Base-by-base conservation (phyloP, 164 flowering plant species). In the Cinnamomum micranthum region DNA sequence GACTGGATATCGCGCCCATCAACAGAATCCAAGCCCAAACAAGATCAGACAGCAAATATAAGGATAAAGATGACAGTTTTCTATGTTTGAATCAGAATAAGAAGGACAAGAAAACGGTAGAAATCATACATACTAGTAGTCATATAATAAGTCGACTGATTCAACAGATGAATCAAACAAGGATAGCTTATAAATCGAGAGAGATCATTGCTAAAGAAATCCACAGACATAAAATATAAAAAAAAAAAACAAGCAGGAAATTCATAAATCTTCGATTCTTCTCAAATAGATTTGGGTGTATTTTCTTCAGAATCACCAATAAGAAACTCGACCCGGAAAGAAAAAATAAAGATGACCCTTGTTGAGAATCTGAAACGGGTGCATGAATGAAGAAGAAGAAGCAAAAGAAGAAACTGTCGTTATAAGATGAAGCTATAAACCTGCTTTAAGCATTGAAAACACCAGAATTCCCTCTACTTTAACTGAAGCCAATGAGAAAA, bases 401-500 rank as follows among this genome's bases (percentile, higher is more conserved):
- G 76, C 55, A 81, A 82, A 79, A 85, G 87, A 80, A 75, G 85
- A 85, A 85, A 83, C 83, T 82, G 83, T 77, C 47, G 71, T 68
- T 73, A 79, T 64, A 62, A 67, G 85, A 22, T 81, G 66, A 86
- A 82, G 81, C 81, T 84, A 86, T 84, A 87, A 85, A 87, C 79
- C 78, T 71, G 78, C 89, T 89, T 91, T 86, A 87, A 81, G 81
- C 81, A 80, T 77, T 76, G 68, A 83, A 85, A 82, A 83, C 84
- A 87, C 78, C 86, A 83, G 85, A 87, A 80, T 77, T 85, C 74
- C 75, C 78, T 79, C 87, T 28, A 84, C 94, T 89, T 92, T 92
- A 89, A 90, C 92, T 77, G 97, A 87, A 90, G 82, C 77, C 78
- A 75, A 78, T 73, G 83, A 74, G 82, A 78, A 75, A 90, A 89